phyloP scores from a whole-genome alignment of 345 rosid species.

The Eucalyptus virginea region DNA sequence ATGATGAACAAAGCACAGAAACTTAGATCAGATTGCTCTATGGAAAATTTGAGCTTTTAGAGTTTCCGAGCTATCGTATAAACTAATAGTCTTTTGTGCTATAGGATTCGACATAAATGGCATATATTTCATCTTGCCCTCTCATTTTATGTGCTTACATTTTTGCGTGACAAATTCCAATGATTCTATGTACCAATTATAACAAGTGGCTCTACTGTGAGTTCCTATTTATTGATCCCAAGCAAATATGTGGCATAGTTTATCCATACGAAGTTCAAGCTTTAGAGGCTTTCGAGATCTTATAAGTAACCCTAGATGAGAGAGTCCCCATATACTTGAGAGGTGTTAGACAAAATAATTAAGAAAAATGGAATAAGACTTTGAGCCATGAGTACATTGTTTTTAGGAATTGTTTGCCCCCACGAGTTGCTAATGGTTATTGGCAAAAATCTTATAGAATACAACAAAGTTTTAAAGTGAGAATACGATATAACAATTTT shows the following conservation, averaged over 20 bases:
- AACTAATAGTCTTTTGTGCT: neutral
- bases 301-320: neutral
- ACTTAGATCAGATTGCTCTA: neutral
- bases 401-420: neutral
- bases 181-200: neutral
- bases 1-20: neutral
- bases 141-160: neutral
- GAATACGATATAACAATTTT: neutral
- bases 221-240: neutral
- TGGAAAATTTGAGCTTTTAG: neutral
- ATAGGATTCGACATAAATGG: neutral
- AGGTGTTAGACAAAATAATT: neutral
- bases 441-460: neutral
- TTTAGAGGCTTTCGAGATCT: neutral
- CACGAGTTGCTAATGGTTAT: neutral
- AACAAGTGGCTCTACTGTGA: neutral
- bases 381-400: neutral
- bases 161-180: neutral
- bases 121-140: neutral
- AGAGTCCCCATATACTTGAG: neutral
- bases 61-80: neutral
- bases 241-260: neutral
- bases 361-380: neutral
- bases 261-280: neutral
- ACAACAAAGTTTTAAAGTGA: neutral